Evolutionary conservation across 805 yeast genomes (phyloP), one percentile per base, ranked within the genome.

Genomic region (Metschnikowia koreensis): DNA sequence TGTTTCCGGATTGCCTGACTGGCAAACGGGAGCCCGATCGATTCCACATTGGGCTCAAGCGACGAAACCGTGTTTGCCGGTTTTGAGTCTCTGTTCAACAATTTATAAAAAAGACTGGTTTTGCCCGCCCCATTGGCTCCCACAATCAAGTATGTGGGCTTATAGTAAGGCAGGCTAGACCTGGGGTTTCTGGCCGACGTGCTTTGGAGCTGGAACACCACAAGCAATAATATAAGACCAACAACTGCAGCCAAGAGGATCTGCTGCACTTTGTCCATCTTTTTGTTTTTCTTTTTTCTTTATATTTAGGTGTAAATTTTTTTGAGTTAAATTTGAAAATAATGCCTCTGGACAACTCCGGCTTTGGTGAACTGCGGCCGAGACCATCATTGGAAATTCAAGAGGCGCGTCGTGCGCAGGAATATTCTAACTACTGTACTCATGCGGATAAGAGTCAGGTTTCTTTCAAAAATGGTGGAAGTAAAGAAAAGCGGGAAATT

Each of bases 111-210:
- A 33, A 87, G 70, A 2, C 81, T 58, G 6, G 94, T 86, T 64
- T 88, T 88, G 5, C 94, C 94, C 37, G 82, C 69, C 37, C 76
- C 75, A 13, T 82, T 76, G 33, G 86, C 82, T 0, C 96, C 96
- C 33, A 81, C 74, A 27, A 88, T 76, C 46, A 87, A 68, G 56
- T 82, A 79, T 1, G 87, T 79, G 8, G 89, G 87, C 47, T 68
- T 70, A 49, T 62, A 67, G 56, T 54, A 49, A 11, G 50, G 44
- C 22, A 59, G 56, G n/a, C 47, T 33, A 4, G 47, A 43, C 27
- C 41, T 27, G 9, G 45, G 33, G 12, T 44, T 41, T 22, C 8
- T n/a, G 28, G 46, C 38, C 7, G 50, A 28, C 41, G 46, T 16
- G n/a, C 37, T 36, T 6, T 53, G 45, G 39, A 40, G 43, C 47